Percentiles rank a stretch among this genome's conserved stretches.
These are phyloP conservation scores for Blastocystis sp. DNA, from an alignment of 352 stramenopile genomes.

Conservation along the genomic window DNA sequence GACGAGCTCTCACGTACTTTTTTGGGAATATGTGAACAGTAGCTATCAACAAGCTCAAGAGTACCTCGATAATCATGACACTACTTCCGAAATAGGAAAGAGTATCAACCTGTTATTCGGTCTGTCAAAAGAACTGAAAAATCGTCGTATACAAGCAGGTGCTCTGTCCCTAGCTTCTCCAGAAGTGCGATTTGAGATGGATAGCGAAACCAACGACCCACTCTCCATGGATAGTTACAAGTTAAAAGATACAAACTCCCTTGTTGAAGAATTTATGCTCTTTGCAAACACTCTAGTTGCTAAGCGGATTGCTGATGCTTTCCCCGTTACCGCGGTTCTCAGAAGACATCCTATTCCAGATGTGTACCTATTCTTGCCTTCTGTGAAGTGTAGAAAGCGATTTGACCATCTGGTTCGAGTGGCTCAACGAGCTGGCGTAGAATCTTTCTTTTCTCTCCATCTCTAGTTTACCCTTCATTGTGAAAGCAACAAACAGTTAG, in stretches of 20 bases:
- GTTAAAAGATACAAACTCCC: conserved; percentile 76
- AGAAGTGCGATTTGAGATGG: conserved; percentile 89
- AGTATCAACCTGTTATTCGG: conserved; percentile 70
- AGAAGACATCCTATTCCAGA: conserved; percentile 76
- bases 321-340: conserved; percentile 77
- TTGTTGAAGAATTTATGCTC: conserved; percentile 99
- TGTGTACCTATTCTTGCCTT: conserved; percentile 65
- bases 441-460: conserved; percentile 62
- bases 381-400: conserved; percentile 64
- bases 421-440: conserved; percentile 74
- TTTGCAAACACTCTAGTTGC: conserved; percentile 95
- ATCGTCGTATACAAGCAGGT: conserved; percentile 81
- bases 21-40: not conserved
- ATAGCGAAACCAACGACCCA: conserved; percentile 95
- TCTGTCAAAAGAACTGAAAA: conserved; percentile 80
- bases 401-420: conserved; percentile 77
- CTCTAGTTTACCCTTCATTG: conserved; percentile 69
- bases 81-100: conserved; percentile 48
- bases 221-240: conserved; percentile 94
- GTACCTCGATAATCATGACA: conserved; percentile 81
- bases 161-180: conserved; percentile 91
- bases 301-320: conserved; percentile 83
- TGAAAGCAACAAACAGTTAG: conserved; percentile 73
- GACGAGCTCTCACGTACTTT: conserved; percentile 77
- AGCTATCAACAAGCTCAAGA: conserved; percentile 90